Evolutionary conservation across 805 yeast genomes (phyloP).

Genomic region (Kluyveromyces nonfermentans): DNA sequence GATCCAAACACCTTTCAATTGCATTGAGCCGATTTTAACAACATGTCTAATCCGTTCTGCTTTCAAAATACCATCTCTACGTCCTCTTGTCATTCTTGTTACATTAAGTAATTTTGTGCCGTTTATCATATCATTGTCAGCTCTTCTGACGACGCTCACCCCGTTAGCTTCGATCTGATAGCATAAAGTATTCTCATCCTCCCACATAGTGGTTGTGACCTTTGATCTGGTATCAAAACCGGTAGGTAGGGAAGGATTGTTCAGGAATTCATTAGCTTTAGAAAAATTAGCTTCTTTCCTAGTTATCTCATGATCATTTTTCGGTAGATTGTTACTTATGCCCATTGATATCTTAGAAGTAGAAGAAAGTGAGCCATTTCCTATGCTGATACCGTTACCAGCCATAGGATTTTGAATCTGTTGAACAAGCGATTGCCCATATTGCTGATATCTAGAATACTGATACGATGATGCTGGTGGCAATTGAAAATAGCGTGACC

Average conservation of each 20-base stretch:
- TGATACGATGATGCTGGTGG: conserved; percentile 1
- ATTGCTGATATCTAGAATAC: conserved; percentile 2
- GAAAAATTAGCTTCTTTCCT: not conserved
- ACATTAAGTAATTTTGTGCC: conserved; percentile 79
- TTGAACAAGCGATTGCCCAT: not conserved
- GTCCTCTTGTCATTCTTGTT: conserved; percentile 80
- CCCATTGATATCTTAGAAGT: not conserved
- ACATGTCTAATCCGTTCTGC: conserved; percentile 70
- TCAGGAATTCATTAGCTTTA: conserved; percentile 4
- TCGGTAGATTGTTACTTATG: not conserved
- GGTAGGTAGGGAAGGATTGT: not conserved
- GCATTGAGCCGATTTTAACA: conserved; percentile 81
- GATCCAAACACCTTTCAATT: conserved; percentile 83
- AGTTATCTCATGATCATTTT: not conserved
- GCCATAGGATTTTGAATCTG: not conserved
- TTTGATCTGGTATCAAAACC: conserved; percentile 31
- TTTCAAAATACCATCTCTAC: conserved; percentile 76
- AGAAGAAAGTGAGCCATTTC: not conserved
- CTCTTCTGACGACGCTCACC: conserved; percentile 72
- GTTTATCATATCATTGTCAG: conserved; percentile 77
- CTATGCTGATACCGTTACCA: not conserved
- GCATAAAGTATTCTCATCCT: conserved; percentile 75
- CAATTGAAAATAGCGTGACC: conserved; percentile 2
- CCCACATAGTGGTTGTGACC: conserved; percentile 86
- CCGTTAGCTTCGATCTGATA: conserved; percentile 81